Percentiles rank a stretch among this genome's conserved stretches.
phyloP scores from a whole-genome alignment of 495 filamentous ascomycete genomes.

The Glutinoglossum americanum region DNA sequence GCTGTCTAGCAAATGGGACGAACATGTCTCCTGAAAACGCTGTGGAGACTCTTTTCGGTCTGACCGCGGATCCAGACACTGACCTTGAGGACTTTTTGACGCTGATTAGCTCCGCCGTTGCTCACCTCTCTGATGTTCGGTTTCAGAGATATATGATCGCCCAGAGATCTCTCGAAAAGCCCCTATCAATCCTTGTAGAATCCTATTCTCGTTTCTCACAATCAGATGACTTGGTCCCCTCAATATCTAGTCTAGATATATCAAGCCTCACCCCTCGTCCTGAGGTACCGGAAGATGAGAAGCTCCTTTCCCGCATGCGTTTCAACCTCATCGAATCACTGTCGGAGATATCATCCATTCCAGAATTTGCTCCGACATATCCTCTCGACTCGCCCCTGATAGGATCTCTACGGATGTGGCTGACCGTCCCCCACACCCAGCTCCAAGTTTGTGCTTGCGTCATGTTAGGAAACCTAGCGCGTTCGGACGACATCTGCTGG shows the following conservation, averaged over 20 bases:
- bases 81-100: conserved; percentile 4
- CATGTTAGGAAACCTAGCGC: conserved; percentile 55
- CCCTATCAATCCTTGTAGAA: conserved; percentile 12
- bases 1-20: neutral
- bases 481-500: conserved; percentile 41
- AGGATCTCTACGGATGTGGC: conserved; percentile 32
- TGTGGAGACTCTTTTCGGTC: conserved; percentile 1
- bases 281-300: conserved; percentile 11
- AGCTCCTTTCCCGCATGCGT: conserved; percentile 30
- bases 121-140: conserved; percentile 9
- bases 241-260: neutral
- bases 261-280: neutral
- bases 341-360: conserved; percentile 39
- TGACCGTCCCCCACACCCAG: conserved; percentile 26
- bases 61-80: neutral
- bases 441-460: conserved; percentile 56
- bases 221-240: neutral
- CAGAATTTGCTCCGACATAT: conserved; percentile 29
- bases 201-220: conserved; percentile 14
- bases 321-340: conserved; percentile 32
- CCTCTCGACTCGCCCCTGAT: conserved; percentile 27
- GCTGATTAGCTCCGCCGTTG: conserved; percentile 5
- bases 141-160: conserved; percentile 13
- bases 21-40: conserved; percentile 13
- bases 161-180: conserved; percentile 11